phyloP scores from a whole-genome alignment of 495 filamentous ascomycete genomes.

The Trichoderma gamsii region DNA sequence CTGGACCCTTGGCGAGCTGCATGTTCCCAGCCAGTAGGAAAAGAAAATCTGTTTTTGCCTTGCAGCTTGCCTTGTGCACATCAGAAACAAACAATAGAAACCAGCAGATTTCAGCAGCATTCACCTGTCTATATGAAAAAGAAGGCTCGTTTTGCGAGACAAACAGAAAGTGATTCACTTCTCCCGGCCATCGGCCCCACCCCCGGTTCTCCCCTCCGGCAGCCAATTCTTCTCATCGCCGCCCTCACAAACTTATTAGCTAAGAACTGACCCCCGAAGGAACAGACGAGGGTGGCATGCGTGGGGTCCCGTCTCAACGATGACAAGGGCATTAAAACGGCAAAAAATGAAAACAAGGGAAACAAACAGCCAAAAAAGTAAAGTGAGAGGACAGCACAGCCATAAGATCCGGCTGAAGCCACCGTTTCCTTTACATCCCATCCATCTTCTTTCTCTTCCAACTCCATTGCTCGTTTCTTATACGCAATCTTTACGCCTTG shows the following conservation, averaged over 20 bases:
- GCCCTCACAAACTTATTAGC: not conserved
- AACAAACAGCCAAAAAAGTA: not conserved
- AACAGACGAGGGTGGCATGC: not conserved
- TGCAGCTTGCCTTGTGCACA: not conserved
- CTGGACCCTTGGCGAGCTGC: conserved; percentile 10
- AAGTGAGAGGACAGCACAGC: not conserved
- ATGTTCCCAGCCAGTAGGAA: not conserved
- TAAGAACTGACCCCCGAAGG: not conserved
- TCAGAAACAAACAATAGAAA: not conserved
- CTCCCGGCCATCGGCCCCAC: not conserved
- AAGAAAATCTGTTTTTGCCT: not conserved
- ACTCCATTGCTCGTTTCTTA: not conserved
- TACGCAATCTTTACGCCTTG: not conserved
- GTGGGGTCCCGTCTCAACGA: not conserved
- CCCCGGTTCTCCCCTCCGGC: not conserved
- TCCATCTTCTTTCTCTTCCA: not conserved
- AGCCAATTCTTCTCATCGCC: not conserved
- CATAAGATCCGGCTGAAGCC: conserved; percentile 4
- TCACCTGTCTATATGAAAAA: not conserved
- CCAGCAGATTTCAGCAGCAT: not conserved
- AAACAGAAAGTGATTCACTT: not conserved
- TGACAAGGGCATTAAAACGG: not conserved
- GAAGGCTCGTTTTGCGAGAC: not conserved
- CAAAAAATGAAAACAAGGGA: not conserved
- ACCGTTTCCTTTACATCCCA: not conserved